These are phyloP conservation scores for Aspergillus aculeatinus DNA, from an alignment of 2,329 filamentous ascomycete genomes.

Conservation along the genomic window DNA sequence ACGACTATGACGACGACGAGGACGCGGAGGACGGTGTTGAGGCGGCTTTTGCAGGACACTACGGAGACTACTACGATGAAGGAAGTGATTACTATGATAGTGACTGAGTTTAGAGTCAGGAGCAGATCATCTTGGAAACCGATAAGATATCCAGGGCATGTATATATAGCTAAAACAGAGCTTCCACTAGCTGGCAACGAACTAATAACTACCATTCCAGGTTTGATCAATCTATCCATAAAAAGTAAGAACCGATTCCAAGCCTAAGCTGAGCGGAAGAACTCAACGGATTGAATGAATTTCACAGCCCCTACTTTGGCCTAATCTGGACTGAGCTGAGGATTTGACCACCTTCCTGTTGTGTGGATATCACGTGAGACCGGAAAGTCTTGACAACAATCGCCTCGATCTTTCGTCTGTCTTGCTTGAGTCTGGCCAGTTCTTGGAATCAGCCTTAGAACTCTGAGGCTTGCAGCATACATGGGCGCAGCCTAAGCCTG, in stretches of 20 bases:
- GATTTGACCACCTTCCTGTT: neutral
- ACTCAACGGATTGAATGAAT: neutral
- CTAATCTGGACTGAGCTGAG: neutral
- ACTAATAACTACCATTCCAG: constrained; percentile 5
- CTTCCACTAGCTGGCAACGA: neutral
- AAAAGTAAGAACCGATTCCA: neutral
- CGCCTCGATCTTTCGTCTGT: neutral
- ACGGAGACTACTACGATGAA: constrained; percentile 33
- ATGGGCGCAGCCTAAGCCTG: neutral
- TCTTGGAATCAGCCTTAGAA: neutral
- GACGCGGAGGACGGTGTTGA: constrained; percentile 36
- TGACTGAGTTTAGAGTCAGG: constrained; percentile 21
- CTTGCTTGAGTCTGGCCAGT: neutral
- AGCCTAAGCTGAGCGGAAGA: too few species aligned
- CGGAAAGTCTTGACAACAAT: neutral
- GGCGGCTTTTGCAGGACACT: constrained; percentile 40
- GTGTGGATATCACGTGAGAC: neutral
- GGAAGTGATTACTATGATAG: constrained; percentile 38
- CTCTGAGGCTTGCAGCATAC: neutral
- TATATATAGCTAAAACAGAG: constrained; percentile 6
- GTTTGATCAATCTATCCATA: neutral
- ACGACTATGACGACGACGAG: constrained; percentile 32
- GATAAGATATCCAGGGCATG: constrained; percentile 5
- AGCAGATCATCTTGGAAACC: constrained; percentile 3
- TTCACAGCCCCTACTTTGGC: neutral